Evolutionary conservation across 176 grass and related monocot species (phyloP).

Genomic region (Poa pratensis): DNA sequence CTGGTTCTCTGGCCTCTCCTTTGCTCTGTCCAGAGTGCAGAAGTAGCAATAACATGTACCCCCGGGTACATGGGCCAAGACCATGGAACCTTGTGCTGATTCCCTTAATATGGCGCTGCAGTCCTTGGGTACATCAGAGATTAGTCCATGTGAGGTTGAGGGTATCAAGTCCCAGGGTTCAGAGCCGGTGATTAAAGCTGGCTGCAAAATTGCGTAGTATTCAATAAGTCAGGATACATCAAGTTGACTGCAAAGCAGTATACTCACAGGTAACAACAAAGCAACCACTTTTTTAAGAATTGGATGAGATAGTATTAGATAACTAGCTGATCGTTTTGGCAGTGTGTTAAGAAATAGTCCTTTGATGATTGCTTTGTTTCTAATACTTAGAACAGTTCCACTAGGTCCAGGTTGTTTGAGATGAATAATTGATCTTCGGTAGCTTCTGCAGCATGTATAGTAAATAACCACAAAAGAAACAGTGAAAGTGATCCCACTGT

Average conservation of each 20-base stretch:
- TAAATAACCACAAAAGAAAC: too few species aligned
- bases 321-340: neutral
- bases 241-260: neutral
- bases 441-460: too few species aligned
- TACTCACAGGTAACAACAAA: neutral
- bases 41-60: conserved; percentile 58
- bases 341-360: neutral
- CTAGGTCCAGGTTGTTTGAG: neutral
- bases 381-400: neutral
- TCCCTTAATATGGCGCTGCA: neutral
- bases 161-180: neutral
- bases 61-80: conserved; percentile 36
- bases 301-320: too few species aligned
- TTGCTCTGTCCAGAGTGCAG: conserved; percentile 40
- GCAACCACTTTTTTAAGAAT: neutral
- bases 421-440: too few species aligned
- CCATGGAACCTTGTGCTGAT: neutral
- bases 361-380: neutral
- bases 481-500: too few species aligned
- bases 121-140: neutral
- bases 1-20: conserved; percentile 33
- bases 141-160: neutral
- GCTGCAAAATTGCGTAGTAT: neutral
- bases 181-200: neutral
- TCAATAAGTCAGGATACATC: neutral